These are phyloP conservation scores for Lichina pygmaea DNA, from an alignment of 495 filamentous ascomycete species.

Conservation along the genomic window DNA sequence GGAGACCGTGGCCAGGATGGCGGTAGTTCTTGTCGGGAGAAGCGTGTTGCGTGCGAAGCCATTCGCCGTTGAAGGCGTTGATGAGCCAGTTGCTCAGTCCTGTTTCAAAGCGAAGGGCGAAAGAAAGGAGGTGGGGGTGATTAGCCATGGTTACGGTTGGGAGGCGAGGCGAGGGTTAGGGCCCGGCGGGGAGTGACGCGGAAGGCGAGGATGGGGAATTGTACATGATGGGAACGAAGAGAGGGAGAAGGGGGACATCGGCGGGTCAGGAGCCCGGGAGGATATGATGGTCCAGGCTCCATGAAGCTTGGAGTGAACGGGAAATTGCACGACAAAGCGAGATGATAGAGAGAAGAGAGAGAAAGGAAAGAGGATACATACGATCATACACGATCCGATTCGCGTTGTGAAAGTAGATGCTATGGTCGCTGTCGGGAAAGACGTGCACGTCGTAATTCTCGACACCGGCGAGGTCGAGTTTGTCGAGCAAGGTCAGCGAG, in stretches of 20 bases:
- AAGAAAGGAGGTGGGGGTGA: conserved; percentile 7
- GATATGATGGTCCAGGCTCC: no score
- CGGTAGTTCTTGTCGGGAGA: neutral
- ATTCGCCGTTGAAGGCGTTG: conserved; percentile 95
- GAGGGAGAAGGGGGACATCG: no score
- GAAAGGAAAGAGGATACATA: conserved; percentile 22
- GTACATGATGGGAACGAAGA: neutral
- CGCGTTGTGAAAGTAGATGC: conserved; percentile 84
- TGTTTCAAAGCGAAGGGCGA: no score
- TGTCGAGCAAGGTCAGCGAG: conserved; percentile 60
- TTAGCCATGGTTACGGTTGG: neutral
- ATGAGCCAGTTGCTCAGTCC: conserved; percentile 79
- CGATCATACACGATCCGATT: conserved; percentile 86
- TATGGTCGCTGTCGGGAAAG: conserved; percentile 89
- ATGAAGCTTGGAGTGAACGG: no score
- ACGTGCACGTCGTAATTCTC: conserved; percentile 95
- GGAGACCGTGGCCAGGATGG: no score
- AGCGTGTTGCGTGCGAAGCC: conserved; percentile 45
- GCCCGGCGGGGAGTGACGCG: conserved; percentile 1
- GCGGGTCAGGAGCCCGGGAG: no score
- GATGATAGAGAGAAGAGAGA: neutral
- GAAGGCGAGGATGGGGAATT: neutral
- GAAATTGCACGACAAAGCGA: neutral
- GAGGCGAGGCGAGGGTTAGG: no score
- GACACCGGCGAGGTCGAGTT: conserved; percentile 53